These are phyloP conservation scores for Periconia digitata DNA, from an alignment of 2,329 filamentous ascomycete species.

Conservation along the genomic window DNA sequence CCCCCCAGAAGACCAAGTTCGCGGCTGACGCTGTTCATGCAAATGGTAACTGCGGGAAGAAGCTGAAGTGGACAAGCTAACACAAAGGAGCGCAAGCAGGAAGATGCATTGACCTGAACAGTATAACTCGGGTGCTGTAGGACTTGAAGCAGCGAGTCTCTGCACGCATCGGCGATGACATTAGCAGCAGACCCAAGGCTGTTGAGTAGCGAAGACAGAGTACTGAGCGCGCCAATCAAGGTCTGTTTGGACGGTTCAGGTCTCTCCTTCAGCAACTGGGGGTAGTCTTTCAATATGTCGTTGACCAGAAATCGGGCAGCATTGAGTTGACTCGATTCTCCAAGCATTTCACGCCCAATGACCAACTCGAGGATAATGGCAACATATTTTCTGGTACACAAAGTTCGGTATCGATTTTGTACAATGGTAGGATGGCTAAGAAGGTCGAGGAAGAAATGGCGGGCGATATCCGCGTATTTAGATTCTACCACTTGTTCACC, in stretches of 20 bases:
- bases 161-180: slow-evolving; percentile 75
- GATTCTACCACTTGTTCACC: slow-evolving; percentile 81
- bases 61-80: slow-evolving; percentile 91
- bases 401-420: slow-evolving; percentile 83
- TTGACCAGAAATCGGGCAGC: slow-evolving; percentile 83
- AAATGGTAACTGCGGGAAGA: slow-evolving; percentile 86
- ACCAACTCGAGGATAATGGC: slow-evolving; percentile 82
- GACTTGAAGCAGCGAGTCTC: slow-evolving; percentile 86
- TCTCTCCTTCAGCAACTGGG: slow-evolving; percentile 82
- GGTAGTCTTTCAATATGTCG: slow-evolving; percentile 89
- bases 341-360: slow-evolving; percentile 77
- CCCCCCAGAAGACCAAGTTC: slow-evolving; percentile 78
- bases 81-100: slow-evolving; percentile 83
- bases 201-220: slow-evolving; percentile 75
- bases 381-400: slow-evolving; percentile 82
- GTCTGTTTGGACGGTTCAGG: slow-evolving; percentile 87
- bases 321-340: slow-evolving; percentile 83
- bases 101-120: slow-evolving; percentile 86
- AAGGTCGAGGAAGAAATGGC: slow-evolving; percentile 78
- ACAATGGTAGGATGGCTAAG: slow-evolving; percentile 73
- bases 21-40: slow-evolving; percentile 90
- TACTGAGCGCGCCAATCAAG: slow-evolving; percentile 75
- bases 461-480: slow-evolving; percentile 78
- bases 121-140: slow-evolving; percentile 94
- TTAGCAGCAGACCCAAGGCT: slow-evolving; percentile 81